Conservation (phyloP, 2,329 filamentous ascomycete genomes). For the Sordariomycetes sp. region DNA sequence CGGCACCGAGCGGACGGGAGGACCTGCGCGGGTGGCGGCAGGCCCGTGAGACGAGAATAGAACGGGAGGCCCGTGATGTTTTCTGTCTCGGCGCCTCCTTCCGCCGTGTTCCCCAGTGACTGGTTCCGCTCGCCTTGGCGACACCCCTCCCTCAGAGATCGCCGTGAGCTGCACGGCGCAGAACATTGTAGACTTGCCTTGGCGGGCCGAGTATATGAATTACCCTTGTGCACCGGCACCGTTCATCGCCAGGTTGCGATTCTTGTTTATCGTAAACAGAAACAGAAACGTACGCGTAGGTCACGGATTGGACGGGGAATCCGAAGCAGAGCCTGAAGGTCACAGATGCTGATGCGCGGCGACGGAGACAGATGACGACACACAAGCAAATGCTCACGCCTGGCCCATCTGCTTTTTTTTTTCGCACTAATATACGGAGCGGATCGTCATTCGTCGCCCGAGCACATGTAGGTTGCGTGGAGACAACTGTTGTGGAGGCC, state of each 20-base stretch:
- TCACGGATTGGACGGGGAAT: no score
- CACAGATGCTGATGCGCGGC: no score
- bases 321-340: no score
- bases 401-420: no score
- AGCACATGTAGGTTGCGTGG: background rate
- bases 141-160: background rate
- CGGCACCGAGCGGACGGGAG: background rate
- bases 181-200: background rate
- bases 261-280: no score
- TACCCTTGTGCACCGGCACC: no score
- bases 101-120: background rate
- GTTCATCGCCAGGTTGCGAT: no score
- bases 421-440: no score
- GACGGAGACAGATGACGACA: no score
- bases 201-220: no score
- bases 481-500: background rate
- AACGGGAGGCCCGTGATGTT: background rate
- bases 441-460: background rate
- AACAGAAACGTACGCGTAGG: no score
- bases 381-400: no score
- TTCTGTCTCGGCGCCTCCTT: background rate
- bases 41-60: background rate
- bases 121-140: background rate
- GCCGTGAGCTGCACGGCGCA: background rate
- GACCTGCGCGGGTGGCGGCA: background rate